These are phyloP conservation scores for Galerina marginata DNA, from an alignment of 768 basidiomycete species.

Conservation along the genomic window DNA sequence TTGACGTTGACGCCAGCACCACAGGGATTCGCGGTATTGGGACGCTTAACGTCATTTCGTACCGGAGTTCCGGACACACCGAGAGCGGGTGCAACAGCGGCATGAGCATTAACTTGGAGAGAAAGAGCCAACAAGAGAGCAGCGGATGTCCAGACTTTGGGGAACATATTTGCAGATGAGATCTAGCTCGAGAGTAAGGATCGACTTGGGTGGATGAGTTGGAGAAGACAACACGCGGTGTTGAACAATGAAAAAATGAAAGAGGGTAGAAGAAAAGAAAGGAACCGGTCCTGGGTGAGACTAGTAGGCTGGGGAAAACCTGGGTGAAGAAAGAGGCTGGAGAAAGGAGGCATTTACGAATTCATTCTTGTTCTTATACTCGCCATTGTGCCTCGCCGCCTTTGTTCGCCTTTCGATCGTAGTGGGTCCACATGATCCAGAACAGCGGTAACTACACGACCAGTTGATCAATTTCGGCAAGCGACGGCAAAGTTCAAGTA, in stretches of 20 bases:
- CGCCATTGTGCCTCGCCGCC: conserved; percentile 1
- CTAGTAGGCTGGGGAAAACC: conserved; percentile 21
- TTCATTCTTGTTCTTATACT: conserved; percentile 15
- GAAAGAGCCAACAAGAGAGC: conserved; percentile 38
- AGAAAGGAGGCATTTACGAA: conserved; percentile 2
- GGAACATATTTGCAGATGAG: conserved; percentile 31
- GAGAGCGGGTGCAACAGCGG: conserved; percentile 48
- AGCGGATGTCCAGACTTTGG: conserved; percentile 33
- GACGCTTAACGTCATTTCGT: conserved; percentile 40
- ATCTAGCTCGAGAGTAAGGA: conserved; percentile 18
- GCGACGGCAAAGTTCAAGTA: not conserved
- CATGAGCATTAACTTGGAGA: conserved; percentile 46
- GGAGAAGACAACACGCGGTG: conserved; percentile 22
- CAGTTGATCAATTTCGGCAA: conserved; percentile 8
- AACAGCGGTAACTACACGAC: conserved; percentile 26
- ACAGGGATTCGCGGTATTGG: conserved; percentile 41
- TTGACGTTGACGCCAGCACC: conserved; percentile 46
- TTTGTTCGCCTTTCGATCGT: conserved; percentile 5
- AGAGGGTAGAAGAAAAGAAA: conserved; percentile 19
- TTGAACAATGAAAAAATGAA: conserved; percentile 13
- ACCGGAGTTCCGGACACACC: conserved; percentile 36
- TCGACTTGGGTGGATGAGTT: not conserved
- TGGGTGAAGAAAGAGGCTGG: conserved; percentile 18
- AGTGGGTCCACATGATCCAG: conserved; percentile 20
- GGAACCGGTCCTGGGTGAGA: conserved; percentile 37